Base-by-base conservation (phyloP, 1,139 yeast genomes). In the Debaryomycetaceae sp. region DNA sequence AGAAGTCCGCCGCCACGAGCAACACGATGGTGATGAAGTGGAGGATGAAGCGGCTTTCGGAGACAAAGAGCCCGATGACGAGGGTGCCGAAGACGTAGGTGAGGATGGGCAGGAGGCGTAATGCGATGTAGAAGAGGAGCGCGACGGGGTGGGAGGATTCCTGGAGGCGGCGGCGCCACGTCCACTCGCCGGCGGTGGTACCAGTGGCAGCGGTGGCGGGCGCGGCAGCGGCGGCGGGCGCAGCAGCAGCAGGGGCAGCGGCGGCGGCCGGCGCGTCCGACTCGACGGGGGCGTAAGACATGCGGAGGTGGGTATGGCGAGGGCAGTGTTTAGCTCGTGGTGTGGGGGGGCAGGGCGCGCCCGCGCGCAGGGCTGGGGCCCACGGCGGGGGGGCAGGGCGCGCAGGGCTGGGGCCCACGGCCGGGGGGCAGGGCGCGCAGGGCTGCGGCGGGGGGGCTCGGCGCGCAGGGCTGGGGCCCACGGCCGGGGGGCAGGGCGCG, bases 61-160 rank as follows among this genome's bases (percentile, higher is more conserved):
- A 43, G 3, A 63, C 57, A 10, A 64, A 45, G 26, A 64, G 46
- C 5, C 65, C 62, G 24, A 65, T 75, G 49, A 84, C 71, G 30
- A 83, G 54, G 40, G 75, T 62, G 0, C 95, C 95, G 44, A 84
- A 78, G 9, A 84, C 53, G 49, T 85, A 85, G 8, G 78, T 67
- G 32, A 77, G 51, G 6, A 83, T 54, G 0, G 94, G 84, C 16
- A 77, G 71, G 11, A 80, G 39, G 35, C 94, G 62, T 51, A 84
- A 75, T 27, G 68, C 67, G 11, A 85, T 61, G 51, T 71, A 84
- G 50, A 75, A 78, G 9, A 81, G 39, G 8, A 83, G 61, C 1
- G 94, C 94, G 16, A 82, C 58, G 5, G 95, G 95, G 50, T 85
- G 95, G n/a, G 93, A 78, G 4, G 93, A 83, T 49, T 81, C 61